phyloP scores from a whole-genome alignment of 306 rosid genomes.

The Lagenaria siceraria region DNA sequence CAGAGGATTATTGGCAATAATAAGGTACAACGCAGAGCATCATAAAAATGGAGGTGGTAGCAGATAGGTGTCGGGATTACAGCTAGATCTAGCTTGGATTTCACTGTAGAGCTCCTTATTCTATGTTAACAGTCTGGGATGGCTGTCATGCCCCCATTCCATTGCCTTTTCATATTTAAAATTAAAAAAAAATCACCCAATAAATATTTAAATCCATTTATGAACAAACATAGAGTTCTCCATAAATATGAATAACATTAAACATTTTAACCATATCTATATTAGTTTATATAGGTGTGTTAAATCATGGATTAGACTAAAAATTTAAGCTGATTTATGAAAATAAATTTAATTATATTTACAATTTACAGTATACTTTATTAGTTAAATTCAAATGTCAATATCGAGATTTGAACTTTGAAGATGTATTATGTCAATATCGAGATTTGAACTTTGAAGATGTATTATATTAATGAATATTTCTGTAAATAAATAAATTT shows the following conservation, averaged over 20 bases:
- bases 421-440: too few species aligned
- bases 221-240: background rate
- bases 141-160: conserved; percentile 3
- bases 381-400: too few species aligned
- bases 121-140: background rate
- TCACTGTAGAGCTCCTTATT: conserved; percentile 10
- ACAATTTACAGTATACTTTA: too few species aligned
- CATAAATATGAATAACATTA: background rate
- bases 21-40: conserved; percentile 14
- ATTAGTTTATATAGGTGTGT: too few species aligned
- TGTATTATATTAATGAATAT: too few species aligned
- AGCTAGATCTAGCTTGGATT: conserved; percentile 19
- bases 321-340: too few species aligned
- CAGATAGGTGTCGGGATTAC: conserved; percentile 6
- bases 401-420: too few species aligned
- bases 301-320: too few species aligned
- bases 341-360: too few species aligned
- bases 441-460: too few species aligned
- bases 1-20: background rate
- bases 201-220: background rate
- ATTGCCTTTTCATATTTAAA: background rate
- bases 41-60: conserved; percentile 1
- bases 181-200: background rate
- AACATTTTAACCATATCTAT: too few species aligned
- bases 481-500: too few species aligned